Evolutionary conservation across 192 early-diverging fungal species (phyloP).

Genomic region (Rhizoclosmatium globosum): DNA sequence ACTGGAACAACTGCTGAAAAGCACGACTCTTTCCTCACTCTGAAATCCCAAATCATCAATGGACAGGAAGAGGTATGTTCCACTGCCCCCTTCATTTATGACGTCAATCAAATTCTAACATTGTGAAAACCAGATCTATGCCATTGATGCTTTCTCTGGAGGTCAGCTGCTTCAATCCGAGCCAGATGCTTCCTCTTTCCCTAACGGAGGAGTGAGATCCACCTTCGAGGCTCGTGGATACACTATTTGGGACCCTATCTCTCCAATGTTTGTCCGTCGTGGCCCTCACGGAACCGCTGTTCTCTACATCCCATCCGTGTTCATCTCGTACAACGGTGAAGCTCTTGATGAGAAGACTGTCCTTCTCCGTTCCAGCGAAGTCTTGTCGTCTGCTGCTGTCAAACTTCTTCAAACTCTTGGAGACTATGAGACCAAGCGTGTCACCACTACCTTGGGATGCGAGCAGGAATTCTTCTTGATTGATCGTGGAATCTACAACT

Average conservation of each 20-base stretch:
- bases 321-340: conserved; percentile 99
- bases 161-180: conserved; percentile 97
- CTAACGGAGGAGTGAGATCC: conserved; percentile 95
- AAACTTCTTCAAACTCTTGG: conserved; percentile 85
- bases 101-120: background rate
- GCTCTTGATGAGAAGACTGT: conserved; percentile 99
- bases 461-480: conserved; percentile 99
- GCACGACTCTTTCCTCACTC: conserved; percentile 96
- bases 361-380: conserved; percentile 89
- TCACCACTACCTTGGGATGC: conserved; percentile 92
- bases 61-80: conserved; percentile 80
- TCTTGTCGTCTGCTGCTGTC: conserved; percentile 79
- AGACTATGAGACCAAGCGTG: conserved; percentile 77
- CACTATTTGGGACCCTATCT: conserved; percentile 97
- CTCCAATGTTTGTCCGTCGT: conserved; percentile 93
- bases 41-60: conserved; percentile 81
- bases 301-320: conserved; percentile 97
- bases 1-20: conserved; percentile 98
- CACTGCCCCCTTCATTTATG: conserved; percentile 41
- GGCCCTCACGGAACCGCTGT: conserved; percentile 91
- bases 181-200: conserved; percentile 99
- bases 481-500: conserved; percentile 90
- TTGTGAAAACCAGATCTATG: conserved; percentile 46
- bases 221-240: conserved; percentile 99
- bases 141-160: conserved; percentile 96